These are phyloP conservation scores for Brassica juncea DNA, from an alignment of 345 rosid species.

Conservation along the genomic window DNA sequence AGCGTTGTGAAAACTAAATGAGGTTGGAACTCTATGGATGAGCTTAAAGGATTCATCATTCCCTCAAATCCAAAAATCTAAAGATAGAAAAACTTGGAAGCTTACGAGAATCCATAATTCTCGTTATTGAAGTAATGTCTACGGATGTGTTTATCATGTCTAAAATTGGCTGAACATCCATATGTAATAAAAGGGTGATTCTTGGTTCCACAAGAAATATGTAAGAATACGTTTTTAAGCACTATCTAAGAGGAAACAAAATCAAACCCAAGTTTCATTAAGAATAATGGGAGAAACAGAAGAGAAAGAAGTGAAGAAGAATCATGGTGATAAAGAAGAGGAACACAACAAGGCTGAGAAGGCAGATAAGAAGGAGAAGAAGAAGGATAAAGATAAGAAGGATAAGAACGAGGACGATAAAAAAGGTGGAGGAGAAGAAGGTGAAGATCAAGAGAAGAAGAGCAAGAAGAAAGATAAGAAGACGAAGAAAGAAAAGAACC, in stretches of 20 bases:
- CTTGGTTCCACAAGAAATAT: slow-evolving; percentile 5
- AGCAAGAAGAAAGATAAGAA: slow-evolving; percentile 47
- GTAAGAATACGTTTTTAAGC: not conserved
- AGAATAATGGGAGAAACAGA: slow-evolving; percentile 46
- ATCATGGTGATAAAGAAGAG: slow-evolving; percentile 37
- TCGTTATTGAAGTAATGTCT: slow-evolving; percentile 11
- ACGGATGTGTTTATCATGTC: slow-evolving; percentile 21
- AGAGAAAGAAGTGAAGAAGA: slow-evolving; percentile 40
- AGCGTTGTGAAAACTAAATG: slow-evolving; percentile 8
- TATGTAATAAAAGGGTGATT: slow-evolving; percentile 25
- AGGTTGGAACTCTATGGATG: slow-evolving; percentile 17
- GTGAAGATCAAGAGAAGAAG: slow-evolving; percentile 46
- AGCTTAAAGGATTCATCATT: slow-evolving; percentile 7
- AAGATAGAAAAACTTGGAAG: slow-evolving; percentile 17
- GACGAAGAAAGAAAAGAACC: slow-evolving; percentile 59
- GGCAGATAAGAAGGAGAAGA: slow-evolving; percentile 36
- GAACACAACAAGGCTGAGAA: slow-evolving; percentile 36
- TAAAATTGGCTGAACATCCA: slow-evolving; percentile 4
- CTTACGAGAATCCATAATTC: slow-evolving; percentile 22
- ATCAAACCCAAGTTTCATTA: slow-evolving; percentile 4
- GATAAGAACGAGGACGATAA: slow-evolving; percentile 40
- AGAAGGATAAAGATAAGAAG: slow-evolving; percentile 44
- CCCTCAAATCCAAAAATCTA: slow-evolving; percentile 16
- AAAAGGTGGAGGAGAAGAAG: slow-evolving; percentile 46
- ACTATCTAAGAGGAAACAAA: not conserved